These are phyloP conservation scores for Chlorella vulgaris DNA, from an alignment of 139 green algal species.

Conservation along the genomic window DNA sequence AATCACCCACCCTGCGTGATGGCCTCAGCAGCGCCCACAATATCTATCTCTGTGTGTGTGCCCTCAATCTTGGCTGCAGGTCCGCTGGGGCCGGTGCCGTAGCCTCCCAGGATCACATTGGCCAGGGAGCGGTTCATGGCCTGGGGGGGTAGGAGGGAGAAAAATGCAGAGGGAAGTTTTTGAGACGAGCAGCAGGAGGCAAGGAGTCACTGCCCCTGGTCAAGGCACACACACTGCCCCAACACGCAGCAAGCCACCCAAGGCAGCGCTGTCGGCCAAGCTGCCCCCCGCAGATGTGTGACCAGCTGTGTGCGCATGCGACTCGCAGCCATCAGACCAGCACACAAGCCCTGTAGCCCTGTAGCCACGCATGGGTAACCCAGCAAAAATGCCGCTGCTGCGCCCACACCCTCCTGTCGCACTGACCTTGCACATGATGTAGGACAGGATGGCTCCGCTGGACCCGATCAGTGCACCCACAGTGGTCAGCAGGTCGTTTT, in stretches of 20 bases:
- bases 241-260: no score
- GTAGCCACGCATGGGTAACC: no score
- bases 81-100: slow-evolving; percentile 49
- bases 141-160: not conserved
- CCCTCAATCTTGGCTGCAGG: slow-evolving; percentile 23
- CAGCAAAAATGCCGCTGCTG: no score
- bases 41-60: slow-evolving; percentile 25
- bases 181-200: not conserved
- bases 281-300: no score
- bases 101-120: slow-evolving; percentile 90
- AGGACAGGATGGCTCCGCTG: slow-evolving; percentile 87
- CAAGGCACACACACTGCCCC: no score
- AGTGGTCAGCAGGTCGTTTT: slow-evolving; percentile 80
- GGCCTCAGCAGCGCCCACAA: slow-evolving; percentile 12
- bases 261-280: no score
- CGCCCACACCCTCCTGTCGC: not conserved
- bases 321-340: no score
- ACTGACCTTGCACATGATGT: slow-evolving; percentile 87
- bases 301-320: no score
- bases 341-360: no score
- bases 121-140: slow-evolving; percentile 89
- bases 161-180: not conserved
- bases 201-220: no score
- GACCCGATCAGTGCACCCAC: slow-evolving; percentile 89
- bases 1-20: slow-evolving; percentile 9